Evolutionary conservation across 202 grass and related monocot species (phyloP).

Genomic region (Setaria viridis): DNA sequence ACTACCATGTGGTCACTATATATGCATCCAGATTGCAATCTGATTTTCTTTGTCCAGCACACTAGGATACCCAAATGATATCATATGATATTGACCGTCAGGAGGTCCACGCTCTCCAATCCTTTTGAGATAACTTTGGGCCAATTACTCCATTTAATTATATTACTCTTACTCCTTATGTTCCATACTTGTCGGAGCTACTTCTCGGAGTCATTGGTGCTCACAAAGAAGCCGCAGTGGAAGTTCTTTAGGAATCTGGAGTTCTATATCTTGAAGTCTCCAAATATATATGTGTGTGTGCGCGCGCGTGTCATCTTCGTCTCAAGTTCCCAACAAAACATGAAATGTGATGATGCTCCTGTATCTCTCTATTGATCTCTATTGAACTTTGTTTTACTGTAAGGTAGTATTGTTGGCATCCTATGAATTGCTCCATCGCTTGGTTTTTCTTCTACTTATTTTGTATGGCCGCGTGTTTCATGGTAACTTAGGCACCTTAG

Average conservation of each 20-base stretch:
- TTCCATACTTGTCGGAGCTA: background rate
- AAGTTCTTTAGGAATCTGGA: background rate
- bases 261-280: too few species aligned
- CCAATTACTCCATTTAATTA: too few species aligned
- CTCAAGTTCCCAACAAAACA: background rate
- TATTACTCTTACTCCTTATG: background rate
- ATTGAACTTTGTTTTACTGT: background rate
- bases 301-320: too few species aligned
- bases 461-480: background rate
- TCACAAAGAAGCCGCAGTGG: background rate
- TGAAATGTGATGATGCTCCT: background rate
- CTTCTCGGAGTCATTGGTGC: background rate
- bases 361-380: too few species aligned
- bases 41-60: background rate
- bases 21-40: background rate
- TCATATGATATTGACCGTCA: background rate
- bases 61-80: background rate
- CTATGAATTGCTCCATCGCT: background rate
- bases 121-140: background rate
- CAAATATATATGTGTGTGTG: too few species aligned
- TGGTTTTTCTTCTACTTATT: background rate
- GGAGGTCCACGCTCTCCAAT: background rate
- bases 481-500: background rate
- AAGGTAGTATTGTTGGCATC: background rate
- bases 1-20: background rate